These are phyloP conservation scores for Myochromella boudieri DNA, from an alignment of 768 basidiomycete species.

Conservation along the genomic window DNA sequence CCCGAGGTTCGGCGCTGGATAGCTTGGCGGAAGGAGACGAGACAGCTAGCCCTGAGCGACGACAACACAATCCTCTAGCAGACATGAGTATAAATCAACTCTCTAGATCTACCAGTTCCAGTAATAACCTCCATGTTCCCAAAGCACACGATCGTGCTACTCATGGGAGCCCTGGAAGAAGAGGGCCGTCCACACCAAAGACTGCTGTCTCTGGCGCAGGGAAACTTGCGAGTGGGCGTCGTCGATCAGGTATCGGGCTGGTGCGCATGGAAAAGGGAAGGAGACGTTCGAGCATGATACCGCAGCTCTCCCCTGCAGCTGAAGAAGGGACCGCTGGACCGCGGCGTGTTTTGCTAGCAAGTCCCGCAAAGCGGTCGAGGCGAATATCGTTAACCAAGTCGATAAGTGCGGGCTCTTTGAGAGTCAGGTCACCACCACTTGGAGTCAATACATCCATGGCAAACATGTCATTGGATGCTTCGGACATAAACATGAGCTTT, in stretches of 20 bases:
- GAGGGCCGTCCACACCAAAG: constrained; percentile 49
- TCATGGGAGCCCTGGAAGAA: constrained; percentile 46
- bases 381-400: constrained; percentile 53
- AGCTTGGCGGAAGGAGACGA: constrained; percentile 79
- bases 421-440: constrained; percentile 24
- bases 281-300: constrained; percentile 80
- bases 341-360: constrained; percentile 41
- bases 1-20: constrained; percentile 45
- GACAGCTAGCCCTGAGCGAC: constrained; percentile 33
- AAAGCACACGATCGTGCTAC: constrained; percentile 35
- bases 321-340: constrained; percentile 32
- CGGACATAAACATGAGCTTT: constrained; percentile 52
- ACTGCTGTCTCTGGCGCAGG: constrained; percentile 17
- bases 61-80: constrained; percentile 46
- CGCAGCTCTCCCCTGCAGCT: constrained; percentile 53
- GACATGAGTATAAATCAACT: constrained; percentile 66
- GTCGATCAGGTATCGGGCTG: constrained; percentile 78
- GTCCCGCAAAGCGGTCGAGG: constrained; percentile 62
- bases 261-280: constrained; percentile 69
- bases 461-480: constrained; percentile 37
- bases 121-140: constrained; percentile 33
- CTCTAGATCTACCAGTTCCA: constrained; percentile 18
- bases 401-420: constrained; percentile 29
- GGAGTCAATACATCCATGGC: constrained; percentile 25
- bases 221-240: constrained; percentile 40